Percentiles rank a stretch among this genome's conserved stretches.
Conservation (phyloP, 768 basidiomycete genomes). For the Chlorophyllum brunneum region DNA sequence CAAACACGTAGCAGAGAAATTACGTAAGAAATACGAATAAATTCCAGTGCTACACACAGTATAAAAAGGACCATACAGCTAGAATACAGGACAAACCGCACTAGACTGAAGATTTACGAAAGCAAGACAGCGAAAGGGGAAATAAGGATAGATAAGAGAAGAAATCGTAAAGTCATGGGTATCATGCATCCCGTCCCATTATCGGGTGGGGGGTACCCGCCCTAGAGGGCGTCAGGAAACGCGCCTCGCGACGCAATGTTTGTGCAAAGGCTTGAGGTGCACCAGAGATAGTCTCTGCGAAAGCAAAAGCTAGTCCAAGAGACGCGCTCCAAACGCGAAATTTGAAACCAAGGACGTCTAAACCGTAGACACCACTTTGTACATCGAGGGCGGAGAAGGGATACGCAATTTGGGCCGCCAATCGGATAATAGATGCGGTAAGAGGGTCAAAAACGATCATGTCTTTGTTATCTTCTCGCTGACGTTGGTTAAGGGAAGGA, state of each 20-base stretch:
- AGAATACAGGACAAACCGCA: conserved; percentile 11
- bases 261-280: conserved; percentile 38
- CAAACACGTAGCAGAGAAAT: not conserved
- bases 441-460: conserved; percentile 52
- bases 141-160: not conserved
- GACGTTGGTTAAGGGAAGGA: conserved; percentile 23
- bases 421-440: conserved; percentile 58
- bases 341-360: conserved; percentile 52
- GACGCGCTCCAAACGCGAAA: conserved; percentile 55
- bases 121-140: conserved; percentile 17
- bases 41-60: conserved; percentile 4
- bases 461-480: conserved; percentile 1
- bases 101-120: conserved; percentile 6
- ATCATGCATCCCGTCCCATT: not conserved
- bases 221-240: conserved; percentile 3
- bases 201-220: conserved; percentile 1
- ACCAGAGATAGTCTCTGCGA: conserved; percentile 57
- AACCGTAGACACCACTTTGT: conserved; percentile 26
- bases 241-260: conserved; percentile 24
- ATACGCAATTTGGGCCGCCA: conserved; percentile 59
- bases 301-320: conserved; percentile 59
- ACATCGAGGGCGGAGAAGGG: conserved; percentile 35
- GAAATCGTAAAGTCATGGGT: conserved; percentile 9
- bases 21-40: not conserved
- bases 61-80: conserved; percentile 3